These are phyloP conservation scores for Lactarius trivialis DNA, from an alignment of 768 basidiomycete genomes.

Conservation along the genomic window DNA sequence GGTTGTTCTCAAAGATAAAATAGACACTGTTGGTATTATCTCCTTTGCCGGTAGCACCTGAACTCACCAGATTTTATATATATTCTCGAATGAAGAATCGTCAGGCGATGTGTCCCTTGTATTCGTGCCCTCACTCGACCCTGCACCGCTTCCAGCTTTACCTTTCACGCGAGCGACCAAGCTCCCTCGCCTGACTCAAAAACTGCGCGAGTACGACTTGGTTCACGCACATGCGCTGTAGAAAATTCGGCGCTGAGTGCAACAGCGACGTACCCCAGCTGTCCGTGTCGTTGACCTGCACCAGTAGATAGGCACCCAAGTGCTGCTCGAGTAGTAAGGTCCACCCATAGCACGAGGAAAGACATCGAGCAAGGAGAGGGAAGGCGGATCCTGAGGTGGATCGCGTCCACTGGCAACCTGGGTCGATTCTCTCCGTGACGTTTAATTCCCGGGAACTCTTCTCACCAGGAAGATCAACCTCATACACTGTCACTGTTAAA, in stretches of 20 bases:
- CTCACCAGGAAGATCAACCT: background rate
- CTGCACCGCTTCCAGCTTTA: constrained; percentile 74
- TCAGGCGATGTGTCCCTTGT: background rate
- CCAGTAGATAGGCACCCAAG: too few species aligned
- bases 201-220: constrained; percentile 56
- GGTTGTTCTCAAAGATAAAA: constrained; percentile 42
- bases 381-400: too few species aligned
- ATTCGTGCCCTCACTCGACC: constrained; percentile 61
- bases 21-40: constrained; percentile 30
- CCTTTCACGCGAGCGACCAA: constrained; percentile 53
- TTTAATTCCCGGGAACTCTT: background rate
- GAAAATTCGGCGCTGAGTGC: constrained; percentile 13
- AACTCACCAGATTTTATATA: too few species aligned
- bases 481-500: background rate
- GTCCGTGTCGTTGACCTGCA: too few species aligned
- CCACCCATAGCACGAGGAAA: too few species aligned
- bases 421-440: too few species aligned
- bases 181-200: constrained; percentile 52
- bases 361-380: too few species aligned
- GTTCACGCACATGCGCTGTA: constrained; percentile 50
- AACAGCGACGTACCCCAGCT: background rate
- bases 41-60: too few species aligned
- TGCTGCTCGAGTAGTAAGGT: too few species aligned
- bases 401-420: too few species aligned
- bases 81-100: background rate